A percentile compares a stretch with the other conserved stretches of the same genome.
phyloP scores from a whole-genome alignment of 2,329 filamentous ascomycete genomes.

The Pochonia chlamydosporia region DNA sequence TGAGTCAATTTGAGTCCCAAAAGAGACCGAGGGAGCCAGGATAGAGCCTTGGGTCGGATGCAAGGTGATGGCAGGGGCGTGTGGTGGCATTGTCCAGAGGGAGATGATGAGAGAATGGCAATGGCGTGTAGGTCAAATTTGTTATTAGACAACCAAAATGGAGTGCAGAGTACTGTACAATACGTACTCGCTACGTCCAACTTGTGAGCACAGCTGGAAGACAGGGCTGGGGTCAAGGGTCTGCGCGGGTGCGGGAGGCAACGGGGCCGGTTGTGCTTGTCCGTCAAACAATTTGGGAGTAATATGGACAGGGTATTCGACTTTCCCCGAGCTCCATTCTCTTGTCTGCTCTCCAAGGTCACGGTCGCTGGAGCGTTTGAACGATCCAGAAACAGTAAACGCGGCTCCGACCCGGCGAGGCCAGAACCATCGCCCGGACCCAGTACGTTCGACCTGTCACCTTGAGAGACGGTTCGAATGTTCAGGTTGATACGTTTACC shows the following conservation, averaged over 20 bases:
- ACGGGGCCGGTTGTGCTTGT: not conserved
- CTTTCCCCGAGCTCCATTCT: no score
- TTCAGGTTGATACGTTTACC: not conserved
- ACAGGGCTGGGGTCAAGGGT: not conserved
- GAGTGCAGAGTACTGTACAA: no score
- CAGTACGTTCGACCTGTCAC: not conserved
- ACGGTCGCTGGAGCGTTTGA: no score
- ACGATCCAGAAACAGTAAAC: not conserved
- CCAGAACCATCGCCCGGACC: not conserved
- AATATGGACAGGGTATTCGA: no score
- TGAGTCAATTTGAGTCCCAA: slow-evolving; percentile 5
- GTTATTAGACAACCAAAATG: not conserved
- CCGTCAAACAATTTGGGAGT: no score
- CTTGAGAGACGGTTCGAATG: not conserved
- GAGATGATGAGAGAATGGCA: not conserved
- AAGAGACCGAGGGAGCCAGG: not conserved
- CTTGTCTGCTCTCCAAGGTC: no score
- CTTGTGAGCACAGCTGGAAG: not conserved
- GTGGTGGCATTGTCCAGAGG: not conserved
- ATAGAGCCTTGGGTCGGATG: not conserved
- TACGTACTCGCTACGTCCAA: no score
- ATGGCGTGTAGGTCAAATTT: not conserved
- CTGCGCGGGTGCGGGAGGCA: not conserved
- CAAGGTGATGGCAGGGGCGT: not conserved
- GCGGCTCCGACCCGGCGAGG: not conserved